Percentiles rank a stretch among this genome's conserved stretches.
Conservation (phyloP, 495 filamentous ascomycete genomes). For the Polyplosphaeria fusca region DNA sequence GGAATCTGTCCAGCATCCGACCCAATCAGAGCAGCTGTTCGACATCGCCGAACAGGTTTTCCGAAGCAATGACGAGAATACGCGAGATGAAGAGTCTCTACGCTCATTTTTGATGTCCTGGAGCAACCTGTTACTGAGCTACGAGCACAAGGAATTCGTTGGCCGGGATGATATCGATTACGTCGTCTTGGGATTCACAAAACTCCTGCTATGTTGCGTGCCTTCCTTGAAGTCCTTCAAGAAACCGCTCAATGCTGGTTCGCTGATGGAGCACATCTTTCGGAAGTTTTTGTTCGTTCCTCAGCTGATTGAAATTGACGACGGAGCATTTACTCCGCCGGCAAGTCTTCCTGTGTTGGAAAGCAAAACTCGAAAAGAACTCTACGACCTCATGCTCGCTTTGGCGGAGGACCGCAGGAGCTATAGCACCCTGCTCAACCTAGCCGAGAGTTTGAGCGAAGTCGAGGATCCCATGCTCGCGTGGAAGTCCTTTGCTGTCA, state of each 20-base stretch:
- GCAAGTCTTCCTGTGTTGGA: slow-evolving; percentile 50
- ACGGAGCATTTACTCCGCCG: background rate
- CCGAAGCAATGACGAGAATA: slow-evolving; percentile 22
- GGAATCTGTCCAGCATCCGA: slow-evolving; percentile 43
- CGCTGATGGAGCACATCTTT: slow-evolving; percentile 59
- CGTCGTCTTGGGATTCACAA: slow-evolving; percentile 50
- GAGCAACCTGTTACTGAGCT: slow-evolving; percentile 44
- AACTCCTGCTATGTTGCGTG: slow-evolving; percentile 41
- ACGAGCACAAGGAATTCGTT: slow-evolving; percentile 50
- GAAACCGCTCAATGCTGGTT: slow-evolving; percentile 27
- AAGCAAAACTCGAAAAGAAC: slow-evolving; percentile 54
- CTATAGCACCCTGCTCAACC: slow-evolving; percentile 41
- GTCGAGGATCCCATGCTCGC: slow-evolving; percentile 33
- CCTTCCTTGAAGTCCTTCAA: slow-evolving; percentile 34
- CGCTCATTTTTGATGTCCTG: slow-evolving; percentile 23
- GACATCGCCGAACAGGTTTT: slow-evolving; percentile 41
- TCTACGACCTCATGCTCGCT: slow-evolving; percentile 61
- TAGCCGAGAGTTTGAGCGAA: slow-evolving; percentile 54
- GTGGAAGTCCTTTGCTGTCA: slow-evolving; percentile 48
- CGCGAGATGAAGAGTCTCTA: slow-evolving; percentile 28
- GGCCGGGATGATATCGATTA: slow-evolving; percentile 49
- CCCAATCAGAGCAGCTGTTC: slow-evolving; percentile 57
- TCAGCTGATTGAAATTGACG: slow-evolving; percentile 39
- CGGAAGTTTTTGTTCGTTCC: slow-evolving; percentile 68
- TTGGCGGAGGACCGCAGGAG: slow-evolving; percentile 55